A percentile compares a stretch with the other conserved stretches of the same genome.
Conservation (phyloP, 106 monocot genomes). For the Dioscorea alata region DNA sequence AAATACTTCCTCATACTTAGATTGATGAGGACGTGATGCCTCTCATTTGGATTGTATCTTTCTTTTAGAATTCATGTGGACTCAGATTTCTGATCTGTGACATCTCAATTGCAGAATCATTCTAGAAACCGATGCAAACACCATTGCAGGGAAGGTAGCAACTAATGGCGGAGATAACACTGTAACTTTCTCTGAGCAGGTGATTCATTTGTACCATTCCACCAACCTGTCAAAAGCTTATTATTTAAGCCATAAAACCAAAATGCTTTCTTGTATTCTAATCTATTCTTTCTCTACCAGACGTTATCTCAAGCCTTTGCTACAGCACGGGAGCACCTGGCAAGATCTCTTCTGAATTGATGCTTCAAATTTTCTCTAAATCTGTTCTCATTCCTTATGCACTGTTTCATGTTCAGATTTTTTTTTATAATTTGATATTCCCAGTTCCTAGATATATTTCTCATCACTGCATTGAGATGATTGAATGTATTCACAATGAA, state of each 20-base stretch:
- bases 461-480: too few species aligned
- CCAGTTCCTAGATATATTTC: too few species aligned
- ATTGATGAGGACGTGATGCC: too few species aligned
- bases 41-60: too few species aligned
- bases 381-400: too few species aligned
- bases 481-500: too few species aligned
- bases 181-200: constrained; percentile 73
- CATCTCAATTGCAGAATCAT: constrained; percentile 41
- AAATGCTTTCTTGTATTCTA: neutral
- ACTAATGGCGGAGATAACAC: constrained; percentile 41
- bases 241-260: neutral
- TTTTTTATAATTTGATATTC: too few species aligned
- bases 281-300: constrained; percentile 25
- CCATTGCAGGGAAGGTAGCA: constrained; percentile 66
- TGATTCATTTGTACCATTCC: constrained; percentile 2
- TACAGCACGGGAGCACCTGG: constrained; percentile 75
- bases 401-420: too few species aligned
- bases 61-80: too few species aligned
- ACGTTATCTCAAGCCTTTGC: constrained; percentile 77
- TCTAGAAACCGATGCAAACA: constrained; percentile 67
- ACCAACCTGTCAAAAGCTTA: too few species aligned
- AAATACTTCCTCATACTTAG: too few species aligned
- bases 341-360: constrained; percentile 89
- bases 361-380: neutral
- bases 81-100: too few species aligned